Percentiles rank a stretch among this genome's conserved stretches.
Evolutionary conservation across 169 alveolate genomes (phyloP).

Genomic region (Amoebophrya sp.): DNA sequence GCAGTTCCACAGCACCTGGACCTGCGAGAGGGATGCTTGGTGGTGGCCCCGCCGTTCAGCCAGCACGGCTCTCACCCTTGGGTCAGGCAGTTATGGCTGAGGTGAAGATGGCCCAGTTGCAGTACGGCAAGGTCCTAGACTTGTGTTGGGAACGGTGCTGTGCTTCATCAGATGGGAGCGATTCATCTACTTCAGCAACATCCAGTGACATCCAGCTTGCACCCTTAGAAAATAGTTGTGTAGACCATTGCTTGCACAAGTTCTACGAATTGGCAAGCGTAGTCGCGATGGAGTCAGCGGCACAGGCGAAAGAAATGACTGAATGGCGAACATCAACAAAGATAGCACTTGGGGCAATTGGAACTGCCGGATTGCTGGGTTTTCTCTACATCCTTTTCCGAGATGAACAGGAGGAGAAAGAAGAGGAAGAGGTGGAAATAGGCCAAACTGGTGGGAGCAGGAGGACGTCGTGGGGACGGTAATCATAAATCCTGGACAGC

Average conservation of each 20-base stretch:
- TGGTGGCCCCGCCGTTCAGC: not conserved
- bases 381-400: too few relatives aligned
- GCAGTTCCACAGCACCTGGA: too few relatives aligned
- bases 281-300: not conserved
- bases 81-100: not conserved
- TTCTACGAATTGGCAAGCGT: not conserved
- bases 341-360: too few relatives aligned
- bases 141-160: not conserved
- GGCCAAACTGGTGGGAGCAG: too few relatives aligned
- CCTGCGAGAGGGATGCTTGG: too few relatives aligned
- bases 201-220: not conserved
- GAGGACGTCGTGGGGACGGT: too few relatives aligned
- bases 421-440: too few relatives aligned
- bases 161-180: not conserved
- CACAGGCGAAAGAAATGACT: not conserved
- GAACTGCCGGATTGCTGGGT: too few relatives aligned
- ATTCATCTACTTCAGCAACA: not conserved
- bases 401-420: too few relatives aligned
- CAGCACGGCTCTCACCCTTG: not conserved
- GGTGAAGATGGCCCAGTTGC: conserved; percentile 7
- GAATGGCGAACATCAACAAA: not conserved
- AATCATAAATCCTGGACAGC: too few relatives aligned
- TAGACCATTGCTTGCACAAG: not conserved
- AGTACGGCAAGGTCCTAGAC: not conserved
- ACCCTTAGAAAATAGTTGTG: not conserved